Percentiles rank a stretch among this genome's conserved stretches.
Evolutionary conservation across 306 rosid species (phyloP).

Genomic region (Castanospermum australe): DNA sequence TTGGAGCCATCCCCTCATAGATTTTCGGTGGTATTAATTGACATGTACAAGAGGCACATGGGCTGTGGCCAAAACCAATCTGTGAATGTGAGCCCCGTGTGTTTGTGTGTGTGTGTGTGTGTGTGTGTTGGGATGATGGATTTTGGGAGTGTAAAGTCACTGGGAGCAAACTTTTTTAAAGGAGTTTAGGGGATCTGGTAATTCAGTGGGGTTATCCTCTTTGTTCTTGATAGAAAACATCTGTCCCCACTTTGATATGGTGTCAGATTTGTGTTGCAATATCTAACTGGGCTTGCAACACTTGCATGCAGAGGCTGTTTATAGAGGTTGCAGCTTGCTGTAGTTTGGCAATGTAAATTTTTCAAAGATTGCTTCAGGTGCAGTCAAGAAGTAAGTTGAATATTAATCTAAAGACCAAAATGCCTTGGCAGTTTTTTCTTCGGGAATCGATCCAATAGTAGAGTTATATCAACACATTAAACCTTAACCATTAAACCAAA

Average conservation of each 20-base stretch:
- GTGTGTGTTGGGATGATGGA: background rate
- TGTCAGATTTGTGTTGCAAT: background rate
- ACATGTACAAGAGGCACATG: constrained; percentile 31
- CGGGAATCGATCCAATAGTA: too few relatives aligned
- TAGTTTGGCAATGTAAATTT: too few relatives aligned
- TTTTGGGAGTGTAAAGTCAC: background rate
- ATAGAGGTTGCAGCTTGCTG: too few relatives aligned
- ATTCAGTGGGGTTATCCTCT: constrained; percentile 19
- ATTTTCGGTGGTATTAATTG: constrained; percentile 8
- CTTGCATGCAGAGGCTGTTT: too few relatives aligned
- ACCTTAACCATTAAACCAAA: too few relatives aligned
- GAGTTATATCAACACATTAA: too few relatives aligned
- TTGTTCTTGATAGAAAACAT: constrained; percentile 21
- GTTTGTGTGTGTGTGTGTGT: too few relatives aligned
- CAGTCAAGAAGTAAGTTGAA: too few relatives aligned
- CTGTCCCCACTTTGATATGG: constrained; percentile 20
- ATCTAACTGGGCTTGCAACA: too few relatives aligned
- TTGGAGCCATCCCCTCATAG: constrained; percentile 18
- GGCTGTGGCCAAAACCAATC: constrained; percentile 8
- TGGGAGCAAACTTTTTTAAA: background rate
- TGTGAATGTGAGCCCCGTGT: background rate
- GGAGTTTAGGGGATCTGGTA: background rate
- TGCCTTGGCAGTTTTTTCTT: too few relatives aligned
- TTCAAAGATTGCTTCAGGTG: too few relatives aligned
- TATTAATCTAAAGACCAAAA: too few relatives aligned